phyloP scores from a whole-genome alignment of 768 basidiomycete genomes.

The Mycena rebaudengoi region DNA sequence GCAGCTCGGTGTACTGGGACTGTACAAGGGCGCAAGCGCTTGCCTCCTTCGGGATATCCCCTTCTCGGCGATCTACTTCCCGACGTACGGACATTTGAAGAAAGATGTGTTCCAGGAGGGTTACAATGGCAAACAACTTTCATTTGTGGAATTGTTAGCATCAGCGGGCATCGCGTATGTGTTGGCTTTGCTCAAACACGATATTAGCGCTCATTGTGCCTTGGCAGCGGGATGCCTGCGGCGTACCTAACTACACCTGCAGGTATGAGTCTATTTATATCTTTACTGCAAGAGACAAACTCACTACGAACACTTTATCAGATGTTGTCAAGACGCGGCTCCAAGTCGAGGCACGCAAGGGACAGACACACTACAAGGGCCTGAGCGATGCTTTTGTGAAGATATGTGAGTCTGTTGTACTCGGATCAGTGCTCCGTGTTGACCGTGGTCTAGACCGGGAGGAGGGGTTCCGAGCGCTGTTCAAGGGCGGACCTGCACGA shows the following conservation, averaged over 20 bases:
- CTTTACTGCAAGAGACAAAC: constrained; percentile 22
- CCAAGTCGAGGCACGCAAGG: constrained; percentile 91
- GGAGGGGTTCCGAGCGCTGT: constrained; percentile 89
- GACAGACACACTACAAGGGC: constrained; percentile 92
- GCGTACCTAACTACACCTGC: constrained; percentile 93
- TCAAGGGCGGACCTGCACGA: constrained; percentile 92
- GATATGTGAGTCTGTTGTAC: constrained; percentile 71
- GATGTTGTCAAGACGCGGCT: constrained; percentile 98
- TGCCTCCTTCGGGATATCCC: constrained; percentile 96
- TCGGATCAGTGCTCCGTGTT: constrained; percentile 28
- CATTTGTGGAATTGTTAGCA: constrained; percentile 87
- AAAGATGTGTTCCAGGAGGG: constrained; percentile 96
- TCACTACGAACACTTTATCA: constrained; percentile 35
- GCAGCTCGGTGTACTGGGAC: constrained; percentile 89
- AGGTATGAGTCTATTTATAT: constrained; percentile 53
- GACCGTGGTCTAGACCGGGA: constrained; percentile 67
- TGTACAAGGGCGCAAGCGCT: constrained; percentile 93
- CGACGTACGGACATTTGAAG: constrained; percentile 89
- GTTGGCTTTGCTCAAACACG: constrained; percentile 20
- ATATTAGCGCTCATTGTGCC: constrained; percentile 39
- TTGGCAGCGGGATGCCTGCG: constrained; percentile 92
- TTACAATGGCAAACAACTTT: constrained; percentile 91
- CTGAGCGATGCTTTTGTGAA: constrained; percentile 87
- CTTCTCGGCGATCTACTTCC: constrained; percentile 94
- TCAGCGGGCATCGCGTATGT: constrained; percentile 86